A percentile compares a stretch with the other conserved stretches of the same genome.
Conservation (phyloP, 1,284 basidiomycete species). For the Ganoderma resinaceum region DNA sequence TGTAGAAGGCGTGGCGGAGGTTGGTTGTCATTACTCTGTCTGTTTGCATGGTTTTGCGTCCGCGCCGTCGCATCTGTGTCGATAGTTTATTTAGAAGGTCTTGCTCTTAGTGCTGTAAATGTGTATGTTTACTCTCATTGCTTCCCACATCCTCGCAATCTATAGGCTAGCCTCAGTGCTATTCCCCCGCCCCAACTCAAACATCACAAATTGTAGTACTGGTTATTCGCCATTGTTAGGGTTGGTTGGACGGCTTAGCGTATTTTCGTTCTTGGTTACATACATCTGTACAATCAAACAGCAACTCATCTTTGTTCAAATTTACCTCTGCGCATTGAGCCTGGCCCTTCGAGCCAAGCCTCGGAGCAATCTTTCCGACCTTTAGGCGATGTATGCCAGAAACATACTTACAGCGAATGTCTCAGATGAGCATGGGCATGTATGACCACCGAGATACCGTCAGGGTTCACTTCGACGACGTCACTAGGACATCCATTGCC, state of each 20-base stretch:
- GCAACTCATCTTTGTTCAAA: neutral
- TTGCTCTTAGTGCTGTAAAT: constrained; percentile 29
- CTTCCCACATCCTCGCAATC: constrained; percentile 3
- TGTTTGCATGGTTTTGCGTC: neutral
- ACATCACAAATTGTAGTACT: neutral
- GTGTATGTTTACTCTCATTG: constrained; percentile 21
- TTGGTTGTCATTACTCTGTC: neutral
- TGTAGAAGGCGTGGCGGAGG: constrained; percentile 8
- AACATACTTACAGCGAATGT: neutral
- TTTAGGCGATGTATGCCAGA: neutral
- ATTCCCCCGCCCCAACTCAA: neutral
- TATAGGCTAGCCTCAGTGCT: neutral
- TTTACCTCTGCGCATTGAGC: neutral
- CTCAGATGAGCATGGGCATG: neutral
- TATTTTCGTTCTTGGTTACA: neutral
- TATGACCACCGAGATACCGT: neutral
- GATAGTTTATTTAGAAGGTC: constrained; percentile 26
- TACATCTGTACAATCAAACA: neutral
- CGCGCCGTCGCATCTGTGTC: constrained; percentile 19
- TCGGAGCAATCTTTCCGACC: neutral
- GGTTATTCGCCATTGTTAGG: neutral
- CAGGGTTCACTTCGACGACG: neutral
- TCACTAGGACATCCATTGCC: neutral
- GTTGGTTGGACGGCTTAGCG: neutral
- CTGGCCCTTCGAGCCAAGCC: neutral